A percentile compares a stretch with the other conserved stretches of the same genome.
These are phyloP conservation scores for Kodamaea sp. DNA, from an alignment of 1,139 yeast genomes.

Conservation along the genomic window DNA sequence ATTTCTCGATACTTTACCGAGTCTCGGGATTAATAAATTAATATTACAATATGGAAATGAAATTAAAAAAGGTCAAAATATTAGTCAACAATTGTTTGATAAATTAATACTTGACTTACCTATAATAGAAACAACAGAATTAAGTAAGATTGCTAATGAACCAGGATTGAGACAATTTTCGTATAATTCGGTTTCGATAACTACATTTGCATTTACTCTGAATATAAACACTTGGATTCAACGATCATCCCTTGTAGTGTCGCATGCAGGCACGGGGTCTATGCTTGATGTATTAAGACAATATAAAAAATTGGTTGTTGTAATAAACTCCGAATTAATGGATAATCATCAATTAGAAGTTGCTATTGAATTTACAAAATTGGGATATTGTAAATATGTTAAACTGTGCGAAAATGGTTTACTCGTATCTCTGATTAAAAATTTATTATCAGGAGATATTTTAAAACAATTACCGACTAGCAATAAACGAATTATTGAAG, in stretches of 20 bases:
- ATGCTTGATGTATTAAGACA: conserved; percentile 70
- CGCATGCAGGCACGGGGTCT: conserved; percentile 96
- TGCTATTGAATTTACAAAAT: conserved; percentile 52
- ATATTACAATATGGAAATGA: conserved; percentile 72
- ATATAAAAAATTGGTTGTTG: conserved; percentile 58
- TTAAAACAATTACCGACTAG: too few relatives aligned
- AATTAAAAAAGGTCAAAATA: conserved; percentile 21
- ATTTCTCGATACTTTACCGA: conserved; percentile 34
- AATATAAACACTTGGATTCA: conserved; percentile 38
- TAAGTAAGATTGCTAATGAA: not conserved
- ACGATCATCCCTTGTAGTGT: conserved; percentile 55
- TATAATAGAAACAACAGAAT: conserved; percentile 15
- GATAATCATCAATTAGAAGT: conserved; percentile 85
- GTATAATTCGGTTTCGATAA: not conserved
- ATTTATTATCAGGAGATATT: too few relatives aligned
- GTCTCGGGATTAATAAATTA: conserved; percentile 36
- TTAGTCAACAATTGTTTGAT: conserved; percentile 24
- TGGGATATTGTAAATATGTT: conserved; percentile 8
- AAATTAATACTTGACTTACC: conserved; percentile 5
- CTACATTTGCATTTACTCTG: conserved; percentile 49
- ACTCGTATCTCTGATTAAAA: too few relatives aligned
- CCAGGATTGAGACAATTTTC: not conserved
- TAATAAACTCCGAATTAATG: conserved; percentile 68
- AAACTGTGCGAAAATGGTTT: too few relatives aligned
- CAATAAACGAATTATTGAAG: not conserved